Conservation (phyloP, 306 rosid species). For the Corylus americana region DNA sequence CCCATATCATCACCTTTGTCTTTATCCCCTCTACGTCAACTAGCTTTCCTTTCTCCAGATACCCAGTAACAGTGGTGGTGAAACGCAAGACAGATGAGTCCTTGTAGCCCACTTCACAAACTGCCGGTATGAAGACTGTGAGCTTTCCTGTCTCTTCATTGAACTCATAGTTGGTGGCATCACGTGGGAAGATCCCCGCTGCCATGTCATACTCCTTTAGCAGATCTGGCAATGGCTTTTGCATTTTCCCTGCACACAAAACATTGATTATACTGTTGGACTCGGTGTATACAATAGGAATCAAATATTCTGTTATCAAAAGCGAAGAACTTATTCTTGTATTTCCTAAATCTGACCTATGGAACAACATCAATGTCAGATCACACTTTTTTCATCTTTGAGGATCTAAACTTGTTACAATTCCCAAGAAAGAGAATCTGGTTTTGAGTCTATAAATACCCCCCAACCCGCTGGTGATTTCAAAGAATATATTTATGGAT, state of each 20-base stretch:
- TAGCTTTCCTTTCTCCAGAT: constrained; percentile 89
- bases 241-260: constrained; percentile 74
- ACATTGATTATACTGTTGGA: neutral
- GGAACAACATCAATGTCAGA: neutral
- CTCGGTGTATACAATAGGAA: neutral
- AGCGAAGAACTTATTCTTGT: neutral
- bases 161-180: constrained; percentile 92
- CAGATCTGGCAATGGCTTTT: constrained; percentile 77
- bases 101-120: constrained; percentile 82
- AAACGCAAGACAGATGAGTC: constrained; percentile 88
- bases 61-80: constrained; percentile 65
- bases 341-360: neutral
- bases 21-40: constrained; percentile 84
- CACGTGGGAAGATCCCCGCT: constrained; percentile 82
- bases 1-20: constrained; percentile 93
- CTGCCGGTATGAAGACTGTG: constrained; percentile 63
- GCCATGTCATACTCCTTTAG: constrained; percentile 84
- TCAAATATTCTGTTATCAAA: too few species aligned
- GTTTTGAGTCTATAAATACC: neutral
- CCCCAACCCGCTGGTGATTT: too few species aligned
- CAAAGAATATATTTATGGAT: too few species aligned
- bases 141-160: constrained; percentile 81
- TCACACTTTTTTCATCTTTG: neutral
- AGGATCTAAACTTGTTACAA: neutral
- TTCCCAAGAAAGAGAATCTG: neutral